Base-by-base conservation (phyloP, 352 stramenopile species). In the Globisporangium camurandrum region DNA sequence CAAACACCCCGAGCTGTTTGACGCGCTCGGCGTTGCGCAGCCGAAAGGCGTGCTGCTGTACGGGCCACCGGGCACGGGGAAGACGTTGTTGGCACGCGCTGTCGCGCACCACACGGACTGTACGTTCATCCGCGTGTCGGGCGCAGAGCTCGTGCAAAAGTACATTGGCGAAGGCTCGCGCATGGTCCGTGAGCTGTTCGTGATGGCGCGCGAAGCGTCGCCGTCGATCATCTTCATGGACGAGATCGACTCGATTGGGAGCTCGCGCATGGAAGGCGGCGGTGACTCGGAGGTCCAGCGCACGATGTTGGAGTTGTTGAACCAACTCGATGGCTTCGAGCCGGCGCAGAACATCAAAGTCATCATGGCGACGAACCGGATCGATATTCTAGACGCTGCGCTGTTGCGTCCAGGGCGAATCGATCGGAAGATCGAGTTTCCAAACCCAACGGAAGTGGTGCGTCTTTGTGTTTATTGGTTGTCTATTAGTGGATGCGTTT, bases 211-310 rank as follows among this genome's bases (percentile, higher is more conserved):
- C 47, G 88, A 97, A 60, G 81, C 84, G n/a, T 94, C 96, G n/a
- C 97, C 97, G 23, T 98, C 88, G 26, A 99, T 99, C 66, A 99
- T 99, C 56, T 99, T 99, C 57, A 99, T 99, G 97, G 97, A 99
- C 66, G 97, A 99, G 74, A 99, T 99, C 66, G 97, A 99, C 73
- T 98, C 92, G 42, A 99, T 99, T 59, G 97, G 97, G 49, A 92
- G 82, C 39, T 95, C 87, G 22, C 79, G 88, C 39, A 88, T 96
- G 62, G 93, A 97, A 50, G 84, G 86, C 41, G 87, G 95, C 34
- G 96, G 96, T 26, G 97, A 99, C 70, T 98, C 93, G 19, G 97
- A 99, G 69, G 97, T 99, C 41, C 96, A 99, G 75, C 89, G 97
- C 39, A 99, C 97, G 43, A 99, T 99, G 97, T 77, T 99, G 36